Percentiles rank a stretch among this genome's conserved stretches.
These are phyloP conservation scores for Zygotorulaspora danielsina DNA, from an alignment of 805 yeast genomes.

Conservation along the genomic window DNA sequence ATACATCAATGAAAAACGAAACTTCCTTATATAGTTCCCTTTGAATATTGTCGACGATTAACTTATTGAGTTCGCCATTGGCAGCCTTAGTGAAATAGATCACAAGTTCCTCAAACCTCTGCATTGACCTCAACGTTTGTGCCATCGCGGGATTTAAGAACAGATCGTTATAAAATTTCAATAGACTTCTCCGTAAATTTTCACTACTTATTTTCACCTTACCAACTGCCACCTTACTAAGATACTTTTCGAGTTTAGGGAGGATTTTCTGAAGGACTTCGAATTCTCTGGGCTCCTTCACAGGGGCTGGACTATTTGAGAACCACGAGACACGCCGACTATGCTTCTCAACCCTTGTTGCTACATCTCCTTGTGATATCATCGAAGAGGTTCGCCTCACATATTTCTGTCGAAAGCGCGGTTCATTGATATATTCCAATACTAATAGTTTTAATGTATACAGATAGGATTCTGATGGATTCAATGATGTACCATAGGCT, in stretches of 20 bases:
- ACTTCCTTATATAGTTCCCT: constrained; percentile 26
- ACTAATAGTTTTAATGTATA: constrained; percentile 52
- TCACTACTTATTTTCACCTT: constrained; percentile 37
- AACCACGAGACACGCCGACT: constrained; percentile 14
- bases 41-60: constrained; percentile 30
- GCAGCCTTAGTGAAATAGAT: constrained; percentile 51
- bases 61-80: constrained; percentile 47
- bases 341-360: constrained; percentile 6
- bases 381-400: constrained; percentile 6
- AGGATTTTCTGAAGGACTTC: constrained; percentile 38
- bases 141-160: constrained; percentile 40
- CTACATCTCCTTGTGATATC: not conserved
- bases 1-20: constrained; percentile 23
- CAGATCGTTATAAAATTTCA: constrained; percentile 60
- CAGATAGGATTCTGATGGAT: constrained; percentile 41
- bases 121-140: constrained; percentile 31
- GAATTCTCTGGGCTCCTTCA: constrained; percentile 22
- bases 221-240: constrained; percentile 47
- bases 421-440: constrained; percentile 59
- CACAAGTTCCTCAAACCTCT: constrained; percentile 44
- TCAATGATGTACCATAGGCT: constrained; percentile 6
- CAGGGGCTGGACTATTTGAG: constrained; percentile 6
- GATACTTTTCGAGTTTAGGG: constrained; percentile 38
- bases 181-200: constrained; percentile 50
- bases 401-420: constrained; percentile 45